Evolutionary conservation across 139 green algal species (phyloP).

Genomic region (Chlamydomonas sp.): DNA sequence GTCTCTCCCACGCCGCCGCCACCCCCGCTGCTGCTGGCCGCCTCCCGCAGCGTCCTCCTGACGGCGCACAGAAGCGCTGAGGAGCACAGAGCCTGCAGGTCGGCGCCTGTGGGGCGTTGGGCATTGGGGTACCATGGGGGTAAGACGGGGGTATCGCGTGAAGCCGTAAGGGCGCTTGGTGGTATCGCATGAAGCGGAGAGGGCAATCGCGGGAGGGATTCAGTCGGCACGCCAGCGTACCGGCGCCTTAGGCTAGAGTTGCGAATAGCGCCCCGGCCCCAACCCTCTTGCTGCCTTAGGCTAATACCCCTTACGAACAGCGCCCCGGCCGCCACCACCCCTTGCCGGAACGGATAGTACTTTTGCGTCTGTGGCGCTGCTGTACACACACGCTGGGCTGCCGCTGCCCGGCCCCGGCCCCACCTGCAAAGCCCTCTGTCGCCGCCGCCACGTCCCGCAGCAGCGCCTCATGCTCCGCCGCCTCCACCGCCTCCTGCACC

Average conservation of each 20-base stretch:
- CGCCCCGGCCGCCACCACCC: no score
- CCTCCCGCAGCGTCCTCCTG: constrained; percentile 36
- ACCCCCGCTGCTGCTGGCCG: not conserved
- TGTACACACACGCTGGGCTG: not conserved
- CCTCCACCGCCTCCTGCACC: not conserved
- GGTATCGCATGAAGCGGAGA: not conserved
- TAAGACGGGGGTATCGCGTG: not conserved
- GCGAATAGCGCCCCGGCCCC: not conserved
- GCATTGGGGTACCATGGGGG: not conserved
- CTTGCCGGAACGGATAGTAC: no score
- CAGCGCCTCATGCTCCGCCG: constrained; percentile 3
- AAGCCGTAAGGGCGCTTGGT: not conserved
- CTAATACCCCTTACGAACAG: no score
- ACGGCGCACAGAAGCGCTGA: constrained; percentile 71
- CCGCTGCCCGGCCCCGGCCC: not conserved
- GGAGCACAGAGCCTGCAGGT: constrained; percentile 75
- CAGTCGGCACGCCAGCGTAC: not conserved
- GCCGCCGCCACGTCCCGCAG: constrained; percentile 55
- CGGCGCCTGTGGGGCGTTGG: constrained; percentile 60
- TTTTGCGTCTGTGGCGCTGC: no score
- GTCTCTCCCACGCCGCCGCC: not conserved
- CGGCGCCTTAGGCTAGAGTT: not conserved
- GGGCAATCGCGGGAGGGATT: not conserved
- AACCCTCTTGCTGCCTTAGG: not conserved
- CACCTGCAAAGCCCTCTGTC: constrained; percentile 72